phyloP scores from a whole-genome alignment of 768 basidiomycete species.

The Chlorophyllum brunneum region DNA sequence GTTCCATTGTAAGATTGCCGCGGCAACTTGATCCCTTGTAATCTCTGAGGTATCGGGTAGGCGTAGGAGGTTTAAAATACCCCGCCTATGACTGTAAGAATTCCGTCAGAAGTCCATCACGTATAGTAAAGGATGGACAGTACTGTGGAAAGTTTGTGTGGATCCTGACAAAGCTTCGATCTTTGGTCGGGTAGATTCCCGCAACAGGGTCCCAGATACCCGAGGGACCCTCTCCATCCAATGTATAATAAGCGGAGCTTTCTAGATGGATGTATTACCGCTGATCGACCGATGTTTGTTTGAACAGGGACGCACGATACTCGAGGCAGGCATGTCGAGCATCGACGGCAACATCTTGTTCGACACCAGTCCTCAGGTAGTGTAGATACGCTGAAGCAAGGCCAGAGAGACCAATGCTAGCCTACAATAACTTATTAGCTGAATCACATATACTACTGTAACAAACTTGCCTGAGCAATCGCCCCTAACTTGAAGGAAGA shows the following conservation, averaged over 20 bases:
- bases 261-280: constrained; percentile 25
- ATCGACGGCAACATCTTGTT: constrained; percentile 48
- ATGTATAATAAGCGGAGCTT: constrained; percentile 47
- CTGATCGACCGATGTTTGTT: neutral
- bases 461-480: constrained; percentile 43
- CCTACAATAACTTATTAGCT: constrained; percentile 22
- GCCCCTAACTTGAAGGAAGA: constrained; percentile 54
- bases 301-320: constrained; percentile 37
- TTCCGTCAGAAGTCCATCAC: neutral
- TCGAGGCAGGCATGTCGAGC: constrained; percentile 54
- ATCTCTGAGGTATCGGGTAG: constrained; percentile 27
- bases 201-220: constrained; percentile 45
- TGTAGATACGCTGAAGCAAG: constrained; percentile 51
- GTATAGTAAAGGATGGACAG: neutral
- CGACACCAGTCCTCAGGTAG: constrained; percentile 38
- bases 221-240: constrained; percentile 33
- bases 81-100: constrained; percentile 43
- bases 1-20: constrained; percentile 37
- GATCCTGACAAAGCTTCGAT: constrained; percentile 45
- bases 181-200: constrained; percentile 52
- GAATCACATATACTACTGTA: constrained; percentile 1
- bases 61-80: constrained; percentile 43
- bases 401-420: constrained; percentile 45
- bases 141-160: constrained; percentile 70
- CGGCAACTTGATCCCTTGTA: constrained; percentile 33